A percentile compares a stretch with the other conserved stretches of the same genome.
These are phyloP conservation scores for Prunus padus DNA, from an alignment of 306 rosid species.

Conservation along the genomic window DNA sequence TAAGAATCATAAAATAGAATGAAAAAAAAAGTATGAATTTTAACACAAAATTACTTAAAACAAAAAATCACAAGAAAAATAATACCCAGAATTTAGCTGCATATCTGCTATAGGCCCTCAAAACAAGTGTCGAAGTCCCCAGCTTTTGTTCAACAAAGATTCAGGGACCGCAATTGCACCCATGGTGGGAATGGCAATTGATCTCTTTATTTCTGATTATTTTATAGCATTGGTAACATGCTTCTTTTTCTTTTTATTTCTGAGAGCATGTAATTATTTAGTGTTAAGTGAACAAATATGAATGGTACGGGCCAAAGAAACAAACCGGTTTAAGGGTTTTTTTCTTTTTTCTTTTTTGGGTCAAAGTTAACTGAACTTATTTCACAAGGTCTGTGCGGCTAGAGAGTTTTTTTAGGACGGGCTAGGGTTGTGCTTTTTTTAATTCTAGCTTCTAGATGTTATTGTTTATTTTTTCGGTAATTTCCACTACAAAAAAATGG, in stretches of 20 bases:
- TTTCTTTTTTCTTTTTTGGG: too few relatives aligned
- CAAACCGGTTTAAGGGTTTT: too few relatives aligned
- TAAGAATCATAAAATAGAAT: neutral
- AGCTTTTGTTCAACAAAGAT: slow-evolving; percentile 16
- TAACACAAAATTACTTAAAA: neutral
- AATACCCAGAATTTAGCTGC: slow-evolving; percentile 17
- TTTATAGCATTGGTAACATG: neutral
- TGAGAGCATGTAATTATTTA: neutral
- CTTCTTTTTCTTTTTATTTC: neutral
- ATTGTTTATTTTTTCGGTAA: too few relatives aligned
- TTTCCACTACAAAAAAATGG: too few relatives aligned
- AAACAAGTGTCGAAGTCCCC: slow-evolving; percentile 7
- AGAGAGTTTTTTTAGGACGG: too few relatives aligned
- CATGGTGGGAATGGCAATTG: neutral
- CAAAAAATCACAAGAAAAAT: neutral
- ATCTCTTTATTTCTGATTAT: neutral
- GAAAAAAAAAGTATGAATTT: neutral
- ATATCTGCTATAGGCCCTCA: neutral
- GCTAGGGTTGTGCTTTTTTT: too few relatives aligned
- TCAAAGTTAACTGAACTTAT: too few relatives aligned
- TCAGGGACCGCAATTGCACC: slow-evolving; percentile 14
- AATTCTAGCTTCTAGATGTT: too few relatives aligned
- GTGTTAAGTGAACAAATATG: too few relatives aligned
- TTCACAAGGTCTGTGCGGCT: too few relatives aligned
- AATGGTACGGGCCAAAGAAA: too few relatives aligned